Evolutionary conservation across 192 early-diverging fungal species (phyloP).

Genomic region (Borealophlyctis nickersoniae): DNA sequence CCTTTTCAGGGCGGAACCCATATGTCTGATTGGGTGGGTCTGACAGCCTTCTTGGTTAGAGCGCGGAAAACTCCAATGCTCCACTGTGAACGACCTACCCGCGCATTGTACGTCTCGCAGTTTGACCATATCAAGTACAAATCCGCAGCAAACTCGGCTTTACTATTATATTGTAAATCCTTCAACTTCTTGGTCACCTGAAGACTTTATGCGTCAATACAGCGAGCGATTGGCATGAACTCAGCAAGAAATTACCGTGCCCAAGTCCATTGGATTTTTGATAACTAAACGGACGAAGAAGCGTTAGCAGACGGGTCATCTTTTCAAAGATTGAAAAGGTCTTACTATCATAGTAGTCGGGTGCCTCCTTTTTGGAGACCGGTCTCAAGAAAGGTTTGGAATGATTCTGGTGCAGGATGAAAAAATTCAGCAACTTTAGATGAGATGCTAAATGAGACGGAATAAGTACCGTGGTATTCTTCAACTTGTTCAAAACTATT

Average conservation of each 20-base stretch:
- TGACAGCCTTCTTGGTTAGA: slow-evolving; percentile 62
- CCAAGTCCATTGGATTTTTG: slow-evolving; percentile 92
- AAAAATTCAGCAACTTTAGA: slow-evolving; percentile 6
- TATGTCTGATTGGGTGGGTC: slow-evolving; percentile 77
- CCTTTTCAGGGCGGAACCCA: slow-evolving; percentile 74
- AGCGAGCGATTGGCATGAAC: not conserved
- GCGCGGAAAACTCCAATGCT: not conserved
- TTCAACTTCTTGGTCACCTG: slow-evolving; percentile 84
- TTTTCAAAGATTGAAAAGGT: not conserved
- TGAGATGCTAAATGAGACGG: not conserved
- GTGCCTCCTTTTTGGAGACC: slow-evolving; percentile 85
- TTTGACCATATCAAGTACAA: slow-evolving; percentile 89
- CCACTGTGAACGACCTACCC: no score
- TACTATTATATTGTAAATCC: slow-evolving; percentile 75
- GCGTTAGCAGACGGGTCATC: not conserved
- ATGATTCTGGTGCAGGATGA: slow-evolving; percentile 55
- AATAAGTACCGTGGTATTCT: slow-evolving; percentile 61
- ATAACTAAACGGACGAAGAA: slow-evolving; percentile 60
- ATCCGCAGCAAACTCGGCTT: slow-evolving; percentile 84
- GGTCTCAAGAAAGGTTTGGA: slow-evolving; percentile 81
- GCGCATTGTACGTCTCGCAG: slow-evolving; percentile 90
- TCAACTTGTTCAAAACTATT: slow-evolving; percentile 75
- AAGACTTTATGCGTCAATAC: slow-evolving; percentile 1
- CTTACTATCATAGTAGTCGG: slow-evolving; percentile 83
- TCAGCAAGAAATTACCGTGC: slow-evolving; percentile 58